These are phyloP conservation scores for Pythium coloratum DNA, from an alignment of 352 stramenopile genomes.

Conservation along the genomic window DNA sequence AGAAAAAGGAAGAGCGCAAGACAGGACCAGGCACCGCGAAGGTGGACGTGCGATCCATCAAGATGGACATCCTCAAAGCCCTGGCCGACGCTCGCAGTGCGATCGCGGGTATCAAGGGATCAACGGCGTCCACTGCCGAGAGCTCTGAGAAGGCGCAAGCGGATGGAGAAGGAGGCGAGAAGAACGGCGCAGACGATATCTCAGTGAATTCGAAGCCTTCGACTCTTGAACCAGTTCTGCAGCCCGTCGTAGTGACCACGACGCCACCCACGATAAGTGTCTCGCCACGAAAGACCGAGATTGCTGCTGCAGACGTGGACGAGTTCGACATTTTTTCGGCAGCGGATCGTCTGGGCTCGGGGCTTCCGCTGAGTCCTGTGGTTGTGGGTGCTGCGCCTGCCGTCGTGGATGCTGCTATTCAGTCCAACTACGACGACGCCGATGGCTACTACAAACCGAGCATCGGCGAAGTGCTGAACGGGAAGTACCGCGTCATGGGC, in stretches of 20 bases:
- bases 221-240: neutral
- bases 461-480: conserved; percentile 93
- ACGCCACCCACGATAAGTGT: neutral
- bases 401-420: conserved; percentile 40
- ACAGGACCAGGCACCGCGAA: neutral
- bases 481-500: conserved; percentile 92
- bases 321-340: conserved; percentile 90
- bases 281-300: conserved; percentile 11
- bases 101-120: conserved; percentile 66
- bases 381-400: conserved; percentile 31
- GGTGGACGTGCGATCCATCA: conserved; percentile 75
- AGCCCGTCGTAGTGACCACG: neutral
- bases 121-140: neutral
- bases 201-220: neutral
- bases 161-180: neutral
- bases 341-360: conserved; percentile 59
- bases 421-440: conserved; percentile 94
- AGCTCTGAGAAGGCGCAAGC: neutral
- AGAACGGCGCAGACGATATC: too few species aligned
- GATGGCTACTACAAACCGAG: conserved; percentile 98
- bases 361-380: conserved; percentile 28
- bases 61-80: conserved; percentile 79
- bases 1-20: neutral
- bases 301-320: conserved; percentile 37
- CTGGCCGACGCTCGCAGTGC: conserved; percentile 71